Base-by-base conservation (phyloP, 257 asterid species). In the Solanum appendiculatum region DNA sequence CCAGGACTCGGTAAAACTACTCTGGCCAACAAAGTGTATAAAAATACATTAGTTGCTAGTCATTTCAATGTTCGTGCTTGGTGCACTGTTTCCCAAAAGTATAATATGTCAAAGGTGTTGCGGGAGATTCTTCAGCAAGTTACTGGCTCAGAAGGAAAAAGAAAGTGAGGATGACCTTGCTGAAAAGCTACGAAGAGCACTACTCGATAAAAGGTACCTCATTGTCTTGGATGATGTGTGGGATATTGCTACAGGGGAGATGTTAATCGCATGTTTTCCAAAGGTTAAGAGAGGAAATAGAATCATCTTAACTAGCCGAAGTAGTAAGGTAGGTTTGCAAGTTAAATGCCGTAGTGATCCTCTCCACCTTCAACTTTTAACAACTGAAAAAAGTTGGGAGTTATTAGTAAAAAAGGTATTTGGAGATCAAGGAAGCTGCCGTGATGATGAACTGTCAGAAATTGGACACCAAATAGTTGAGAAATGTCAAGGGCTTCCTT, bases 401-500 rank as follows among this genome's bases (percentile, higher is more conserved):
- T 60, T 60, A 23, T 60, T 58, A 29, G 23, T n/a, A n/a, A 39
- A 64, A 64, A 27, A 15, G 36, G 36, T 64, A 5, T 64, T 64
- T 64, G 20, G 20, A 64, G 73, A 64, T n/a, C n/a, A n/a, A 27
- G 73, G 6, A 27, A 27, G 36, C 15, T 64, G 36, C 73, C 73
- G 21, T 64, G 36, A 3, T 64, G 73, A 64, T n/a, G n/a, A n/a
- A 13, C 33, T 64, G 36, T 64, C 3, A 7, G 36, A 64, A 0
- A 20, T 64, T 64, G 36, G 73, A 25, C 73, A 27, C 3, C 16
- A 64, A 27, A 64, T 27, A 27, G 73, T 13, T 27, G 4, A 64
- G 20, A 64, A 64, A 27, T 89, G 90, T 73, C 46, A 54, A 29
- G 90, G 92, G 3, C 82, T 90, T 40, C 89, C 89, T 1, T 64